Percentiles rank a stretch among this genome's conserved stretches.
Evolutionary conservation across 2,329 filamentous ascomycete species (phyloP).

Genomic region (Simplicillium sp.): DNA sequence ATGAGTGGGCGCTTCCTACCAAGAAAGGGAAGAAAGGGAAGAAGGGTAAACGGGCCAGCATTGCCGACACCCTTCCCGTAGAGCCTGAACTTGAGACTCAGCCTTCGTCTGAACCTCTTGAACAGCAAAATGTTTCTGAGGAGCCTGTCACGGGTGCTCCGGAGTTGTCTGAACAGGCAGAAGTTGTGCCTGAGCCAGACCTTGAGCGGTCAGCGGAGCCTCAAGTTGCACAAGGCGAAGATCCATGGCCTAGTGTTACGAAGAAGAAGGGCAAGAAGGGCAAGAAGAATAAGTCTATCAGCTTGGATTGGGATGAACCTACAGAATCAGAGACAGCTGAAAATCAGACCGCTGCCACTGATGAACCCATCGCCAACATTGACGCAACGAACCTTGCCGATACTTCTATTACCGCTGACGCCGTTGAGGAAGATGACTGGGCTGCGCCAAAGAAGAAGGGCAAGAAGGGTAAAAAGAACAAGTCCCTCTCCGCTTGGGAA

Average conservation of each 20-base stretch:
- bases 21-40: constrained; percentile 37
- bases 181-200: neutral
- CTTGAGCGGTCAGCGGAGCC: neutral
- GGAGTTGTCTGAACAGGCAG: neutral
- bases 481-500: neutral
- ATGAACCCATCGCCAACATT: neutral
- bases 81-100: neutral
- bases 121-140: too few relatives aligned
- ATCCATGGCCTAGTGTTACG: constrained; percentile 6
- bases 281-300: constrained; percentile 16
- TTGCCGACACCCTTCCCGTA: neutral
- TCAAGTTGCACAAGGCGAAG: constrained; percentile 15
- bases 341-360: neutral
- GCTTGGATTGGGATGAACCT: constrained; percentile 1
- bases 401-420: neutral
- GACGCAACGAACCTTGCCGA: neutral
- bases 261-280: constrained; percentile 27
- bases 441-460: constrained; percentile 2
- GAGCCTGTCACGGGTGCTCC: neutral
- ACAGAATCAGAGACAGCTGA: neutral
- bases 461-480: constrained; percentile 9
- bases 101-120: neutral
- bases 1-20: constrained; percentile 20
- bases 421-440: constrained; percentile 2
- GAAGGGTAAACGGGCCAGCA: constrained; percentile 12